Evolutionary conservation across 2,329 filamentous ascomycete species (phyloP), one percentile per base, ranked within the genome.

Genomic region (Fusarium palustre): DNA sequence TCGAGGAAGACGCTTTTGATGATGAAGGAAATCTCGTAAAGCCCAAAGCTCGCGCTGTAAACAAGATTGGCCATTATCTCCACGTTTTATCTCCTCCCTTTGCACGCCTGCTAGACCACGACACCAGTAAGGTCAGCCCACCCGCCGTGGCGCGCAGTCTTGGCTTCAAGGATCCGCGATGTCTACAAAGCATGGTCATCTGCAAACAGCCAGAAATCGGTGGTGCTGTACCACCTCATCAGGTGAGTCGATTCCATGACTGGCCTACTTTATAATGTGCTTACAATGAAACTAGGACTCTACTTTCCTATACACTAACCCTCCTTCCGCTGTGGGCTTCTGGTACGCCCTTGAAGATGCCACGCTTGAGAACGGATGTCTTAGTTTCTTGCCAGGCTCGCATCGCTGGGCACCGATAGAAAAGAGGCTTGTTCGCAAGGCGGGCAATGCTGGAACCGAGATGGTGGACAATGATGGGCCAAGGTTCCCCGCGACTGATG

Each of bases 201-300:
- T 97, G 94, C 87, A 99, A 99, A 80, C 95, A 97, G 81, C 94
- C 96, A 24, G 93, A 97, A 81, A 97, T 98, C 55, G 96, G 96
- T 30, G 95, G 92, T 24, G 92, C 92, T 3, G 96, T 98, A 43
- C 93, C 92, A 1, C 89, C 93, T 24, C 96, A 99, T 79, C 94
- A 97, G 81, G 56, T 59, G 34, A n/a, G 39, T 39, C n/a, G 8
- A 7, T 42, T 5, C 22, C 1, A 11, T 59, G 12, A 10, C 25
- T 39, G 7, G 7, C 2, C 4, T 28, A 2, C 0, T 18, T 0
- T 4, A 30, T 2, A 7, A 30, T 41, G n/a, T 9, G 3, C 34
- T 52, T 3, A 52, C 4, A 6, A 22, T 28, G 28, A 30, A 55
- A 8, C 6, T 94, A 97, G 81, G 95, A 98, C 80, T 93, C 88